These are phyloP conservation scores for Entomortierella parvispora DNA, from an alignment of 192 early-diverging fungal genomes.

Conservation along the genomic window DNA sequence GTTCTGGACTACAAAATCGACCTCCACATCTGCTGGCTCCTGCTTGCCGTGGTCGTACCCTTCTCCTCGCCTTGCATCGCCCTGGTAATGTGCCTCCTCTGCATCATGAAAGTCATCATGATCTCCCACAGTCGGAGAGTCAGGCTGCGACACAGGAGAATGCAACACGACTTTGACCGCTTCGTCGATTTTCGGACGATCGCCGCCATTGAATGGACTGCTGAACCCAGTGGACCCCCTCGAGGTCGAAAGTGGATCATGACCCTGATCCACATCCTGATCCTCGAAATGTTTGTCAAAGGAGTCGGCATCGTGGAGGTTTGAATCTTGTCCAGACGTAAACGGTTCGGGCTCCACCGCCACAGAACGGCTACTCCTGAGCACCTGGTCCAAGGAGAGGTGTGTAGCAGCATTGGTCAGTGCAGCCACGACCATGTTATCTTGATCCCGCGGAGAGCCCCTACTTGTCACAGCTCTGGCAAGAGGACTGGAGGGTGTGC, in stretches of 20 bases:
- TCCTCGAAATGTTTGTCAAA: not conserved
- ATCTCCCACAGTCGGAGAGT: not conserved
- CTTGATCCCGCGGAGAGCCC: conserved; percentile 6
- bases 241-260: not conserved
- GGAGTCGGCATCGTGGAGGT: not conserved
- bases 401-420: not conserved
- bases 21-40: conserved; percentile 19
- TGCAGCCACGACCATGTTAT: conserved; percentile 4
- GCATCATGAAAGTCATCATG: not conserved
- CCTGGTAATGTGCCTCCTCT: not conserved
- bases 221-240: not conserved
- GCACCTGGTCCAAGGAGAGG: conserved; percentile 30
- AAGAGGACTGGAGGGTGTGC: conserved; percentile 39
- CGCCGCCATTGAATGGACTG: too few relatives aligned
- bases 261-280: too few relatives aligned
- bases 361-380: conserved; percentile 1
- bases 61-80: not conserved
- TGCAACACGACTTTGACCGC: too few relatives aligned
- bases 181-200: too few relatives aligned
- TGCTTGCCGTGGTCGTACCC: not conserved
- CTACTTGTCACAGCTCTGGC: conserved; percentile 30
- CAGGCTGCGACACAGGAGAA: too few relatives aligned
- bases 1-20: conserved; percentile 45
- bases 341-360: too few relatives aligned
- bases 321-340: too few relatives aligned